Conservation (phyloP, 2,329 filamentous ascomycete species). For the Hymenoscyphus fructigenus region DNA sequence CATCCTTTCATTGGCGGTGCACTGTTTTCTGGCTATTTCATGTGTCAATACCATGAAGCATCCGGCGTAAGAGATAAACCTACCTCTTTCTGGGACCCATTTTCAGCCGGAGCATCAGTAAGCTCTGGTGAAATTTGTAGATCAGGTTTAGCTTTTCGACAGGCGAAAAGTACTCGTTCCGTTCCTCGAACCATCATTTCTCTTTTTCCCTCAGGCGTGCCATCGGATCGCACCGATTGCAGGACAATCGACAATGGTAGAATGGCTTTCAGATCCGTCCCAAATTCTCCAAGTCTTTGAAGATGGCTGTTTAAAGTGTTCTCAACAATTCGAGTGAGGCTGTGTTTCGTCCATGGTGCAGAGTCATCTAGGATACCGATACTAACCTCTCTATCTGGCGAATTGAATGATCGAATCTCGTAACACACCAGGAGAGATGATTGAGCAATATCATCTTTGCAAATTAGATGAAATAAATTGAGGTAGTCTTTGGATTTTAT, state of each 20-base stretch:
- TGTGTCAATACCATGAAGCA: neutral
- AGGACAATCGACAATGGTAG: constrained; percentile 35
- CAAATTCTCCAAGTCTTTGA: constrained; percentile 31
- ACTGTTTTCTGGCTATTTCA: neutral
- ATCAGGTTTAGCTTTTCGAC: constrained; percentile 21
- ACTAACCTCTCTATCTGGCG: no score
- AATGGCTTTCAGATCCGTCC: constrained; percentile 36
- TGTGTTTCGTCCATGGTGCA: constrained; percentile 29
- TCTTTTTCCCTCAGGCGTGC: constrained; percentile 30
- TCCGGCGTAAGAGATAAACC: neutral
- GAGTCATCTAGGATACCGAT: constrained; percentile 7
- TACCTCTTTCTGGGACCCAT: neutral
- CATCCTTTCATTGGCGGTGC: neutral
- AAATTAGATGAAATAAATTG: constrained; percentile 27
- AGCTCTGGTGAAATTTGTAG: neutral
- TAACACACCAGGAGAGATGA: constrained; percentile 24
- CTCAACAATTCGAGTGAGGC: constrained; percentile 33
- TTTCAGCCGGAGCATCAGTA: neutral
- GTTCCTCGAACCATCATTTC: constrained; percentile 33
- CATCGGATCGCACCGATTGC: constrained; percentile 34
- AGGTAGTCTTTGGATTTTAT: constrained; percentile 26
- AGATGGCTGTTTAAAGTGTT: constrained; percentile 34
- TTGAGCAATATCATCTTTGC: constrained; percentile 23
- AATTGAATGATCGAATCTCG: constrained; percentile 21
- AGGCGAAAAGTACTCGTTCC: constrained; percentile 31